Base-by-base conservation (phyloP, 2,329 filamentous ascomycete genomes). In the Coleophoma eucalyptorum region DNA sequence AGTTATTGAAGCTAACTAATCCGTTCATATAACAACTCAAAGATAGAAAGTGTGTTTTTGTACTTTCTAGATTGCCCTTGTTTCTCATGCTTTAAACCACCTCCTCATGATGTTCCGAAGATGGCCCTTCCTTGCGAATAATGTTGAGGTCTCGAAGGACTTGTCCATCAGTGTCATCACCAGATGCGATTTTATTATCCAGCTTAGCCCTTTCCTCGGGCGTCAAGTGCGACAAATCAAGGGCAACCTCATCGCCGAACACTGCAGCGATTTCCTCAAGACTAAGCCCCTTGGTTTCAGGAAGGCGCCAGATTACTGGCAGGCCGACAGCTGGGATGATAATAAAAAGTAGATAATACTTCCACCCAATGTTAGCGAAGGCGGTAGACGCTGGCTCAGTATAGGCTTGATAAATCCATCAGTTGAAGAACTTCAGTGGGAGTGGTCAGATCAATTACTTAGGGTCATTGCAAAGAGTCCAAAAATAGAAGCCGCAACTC, bases 231-330 rank as follows among this genome's bases (percentile, higher is more conserved):
- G 33, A 35, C 15, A 35, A 35, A 15, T 35, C 33, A 35, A 35
- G 10, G 15, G 33, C 33, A 35, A 35, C 33, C 8, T 35, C 33
- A 35, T 35, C 33, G 33, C 33, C 33, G 15, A 35, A 35, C 8
- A 35, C 10, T 10, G 33, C 33, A 8, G 33, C 33, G 8, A 35
- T 35, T 35, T 35, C 33, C 15, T 35, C 33, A 8, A 35, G 33
- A 15, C 33, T 35, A 35, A 10, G 33, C 33, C 33, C 33, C 33
- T 35, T 35, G 33, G 33, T 35, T 15, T 35, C 33, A 69, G 65
- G 44, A 69, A 65, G 65, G 33, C 8, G 15, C 10, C 10, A 8
- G 15, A 35, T 8, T 15, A 35, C 33, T 8, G 33, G 33, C 33
- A 35, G 33, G 33, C 33, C 33, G 33, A 15, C 33, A 8, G 33